Evolutionary conservation across 2,329 filamentous ascomycete species (phyloP).

Genomic region (Colletotrichum navitas): DNA sequence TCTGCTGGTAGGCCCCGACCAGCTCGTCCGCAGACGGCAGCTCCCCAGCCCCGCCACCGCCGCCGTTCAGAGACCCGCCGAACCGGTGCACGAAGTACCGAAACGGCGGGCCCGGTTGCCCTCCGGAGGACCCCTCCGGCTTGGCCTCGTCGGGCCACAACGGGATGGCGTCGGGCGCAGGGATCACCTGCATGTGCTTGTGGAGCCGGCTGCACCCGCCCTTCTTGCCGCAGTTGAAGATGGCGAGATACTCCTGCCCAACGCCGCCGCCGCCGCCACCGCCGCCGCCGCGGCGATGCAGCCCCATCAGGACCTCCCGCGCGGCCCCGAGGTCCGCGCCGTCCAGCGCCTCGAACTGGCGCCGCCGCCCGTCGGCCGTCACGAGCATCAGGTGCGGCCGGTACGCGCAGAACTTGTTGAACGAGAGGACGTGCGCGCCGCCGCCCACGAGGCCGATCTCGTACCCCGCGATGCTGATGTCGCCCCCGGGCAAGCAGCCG

Average conservation of each 20-base stretch:
- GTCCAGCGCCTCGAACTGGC: conserved; percentile 59
- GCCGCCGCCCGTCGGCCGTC: conserved; percentile 59
- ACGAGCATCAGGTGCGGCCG: conserved; percentile 62
- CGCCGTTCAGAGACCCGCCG: conserved; percentile 29
- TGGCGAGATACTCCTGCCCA: conserved; percentile 51
- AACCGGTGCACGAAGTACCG: conserved; percentile 51
- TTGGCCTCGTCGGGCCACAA: conserved; percentile 43
- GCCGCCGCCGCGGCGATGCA: neutral
- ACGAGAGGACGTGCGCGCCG: conserved; percentile 59
- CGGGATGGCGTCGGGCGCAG: conserved; percentile 48
- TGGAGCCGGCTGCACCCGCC: conserved; percentile 62
- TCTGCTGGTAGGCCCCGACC: conserved; percentile 45
- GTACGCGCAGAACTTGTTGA: conserved; percentile 64
- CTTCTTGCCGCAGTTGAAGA: conserved; percentile 61
- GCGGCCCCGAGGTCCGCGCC: conserved; percentile 56
- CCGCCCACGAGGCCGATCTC: conserved; percentile 52
- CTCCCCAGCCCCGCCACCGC: neutral
- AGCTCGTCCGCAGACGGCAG: conserved; percentile 33
- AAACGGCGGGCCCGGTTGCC: conserved; percentile 50
- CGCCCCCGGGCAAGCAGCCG: conserved; percentile 52
- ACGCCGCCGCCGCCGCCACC: no score
- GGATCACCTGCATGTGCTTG: conserved; percentile 62
- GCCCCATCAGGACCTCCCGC: neutral
- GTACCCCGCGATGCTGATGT: conserved; percentile 57
- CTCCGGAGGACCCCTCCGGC: neutral